A percentile compares a stretch with the other conserved stretches of the same genome.
phyloP scores from a whole-genome alignment of 306 rosid species.

The Citrullus amarus region DNA sequence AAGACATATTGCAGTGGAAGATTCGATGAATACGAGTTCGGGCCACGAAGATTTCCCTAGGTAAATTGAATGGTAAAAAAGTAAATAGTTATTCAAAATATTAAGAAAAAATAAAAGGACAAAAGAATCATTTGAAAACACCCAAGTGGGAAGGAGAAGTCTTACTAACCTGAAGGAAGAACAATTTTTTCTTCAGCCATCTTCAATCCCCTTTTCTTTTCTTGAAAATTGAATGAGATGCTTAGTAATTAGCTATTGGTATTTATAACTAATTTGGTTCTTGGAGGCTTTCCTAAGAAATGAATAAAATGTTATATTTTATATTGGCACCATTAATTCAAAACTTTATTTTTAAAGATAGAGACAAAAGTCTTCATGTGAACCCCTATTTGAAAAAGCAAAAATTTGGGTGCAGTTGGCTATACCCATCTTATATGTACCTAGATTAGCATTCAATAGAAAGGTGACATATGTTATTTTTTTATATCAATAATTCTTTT shows the following conservation, averaged over 20 bases:
- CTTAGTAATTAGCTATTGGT: not conserved
- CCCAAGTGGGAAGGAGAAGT: not conserved
- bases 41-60: constrained; percentile 2
- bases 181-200: not conserved
- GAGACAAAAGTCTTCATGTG: no score
- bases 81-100: no score
- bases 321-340: not conserved
- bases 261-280: not conserved
- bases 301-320: not conserved
- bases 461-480: no score
- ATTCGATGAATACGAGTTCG: not conserved
- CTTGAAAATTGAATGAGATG: not conserved
- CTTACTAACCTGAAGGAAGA: not conserved
- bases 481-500: no score
- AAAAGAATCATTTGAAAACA: not conserved
- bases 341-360: no score
- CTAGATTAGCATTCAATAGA: no score
- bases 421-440: no score
- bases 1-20: not conserved
- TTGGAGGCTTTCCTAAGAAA: not conserved
- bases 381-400: no score
- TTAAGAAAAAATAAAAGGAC: no score
- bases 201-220: not conserved
- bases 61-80: not conserved
- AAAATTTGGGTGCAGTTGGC: no score